Evolutionary conservation across 371 early-diverging fungal genomes (phyloP).

Genomic region (Capillidium rhysosporum): DNA sequence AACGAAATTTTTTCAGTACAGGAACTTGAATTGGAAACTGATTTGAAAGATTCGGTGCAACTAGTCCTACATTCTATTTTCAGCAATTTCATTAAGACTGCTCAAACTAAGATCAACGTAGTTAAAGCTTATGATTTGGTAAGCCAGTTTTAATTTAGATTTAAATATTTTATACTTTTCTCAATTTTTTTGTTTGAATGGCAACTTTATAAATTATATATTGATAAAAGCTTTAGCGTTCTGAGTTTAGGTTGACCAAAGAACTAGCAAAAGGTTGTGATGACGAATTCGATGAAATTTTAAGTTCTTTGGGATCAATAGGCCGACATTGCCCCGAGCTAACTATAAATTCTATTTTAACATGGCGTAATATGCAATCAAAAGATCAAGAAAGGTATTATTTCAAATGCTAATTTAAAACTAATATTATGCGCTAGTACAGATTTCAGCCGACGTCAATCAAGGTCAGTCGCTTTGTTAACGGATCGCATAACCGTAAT

Average conservation of each 20-base stretch:
- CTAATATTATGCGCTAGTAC: not conserved
- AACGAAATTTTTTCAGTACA: not conserved
- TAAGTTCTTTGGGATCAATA: not conserved
- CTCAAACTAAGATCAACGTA: not conserved
- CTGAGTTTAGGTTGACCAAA: not conserved
- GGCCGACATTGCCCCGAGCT: not conserved
- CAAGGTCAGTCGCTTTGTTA: not conserved
- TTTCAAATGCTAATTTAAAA: not conserved
- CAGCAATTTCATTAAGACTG: not conserved
- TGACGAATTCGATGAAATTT: not conserved
- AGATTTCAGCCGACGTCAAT: not conserved
- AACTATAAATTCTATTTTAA: not conserved
- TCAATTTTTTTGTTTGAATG: too few relatives aligned
- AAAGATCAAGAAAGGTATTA: not conserved
- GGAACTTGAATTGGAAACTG: not conserved
- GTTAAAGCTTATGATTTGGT: not conserved
- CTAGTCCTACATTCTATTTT: not conserved
- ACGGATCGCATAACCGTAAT: not conserved
- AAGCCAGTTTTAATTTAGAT: not conserved
- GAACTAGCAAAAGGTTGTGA: not conserved
- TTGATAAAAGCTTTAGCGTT: not conserved
- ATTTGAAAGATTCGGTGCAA: not conserved
- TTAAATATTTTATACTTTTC: not conserved
- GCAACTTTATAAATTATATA: not conserved
- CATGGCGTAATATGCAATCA: not conserved